phyloP scores from a whole-genome alignment of 306 rosid genomes.

The Quercus gilva region DNA sequence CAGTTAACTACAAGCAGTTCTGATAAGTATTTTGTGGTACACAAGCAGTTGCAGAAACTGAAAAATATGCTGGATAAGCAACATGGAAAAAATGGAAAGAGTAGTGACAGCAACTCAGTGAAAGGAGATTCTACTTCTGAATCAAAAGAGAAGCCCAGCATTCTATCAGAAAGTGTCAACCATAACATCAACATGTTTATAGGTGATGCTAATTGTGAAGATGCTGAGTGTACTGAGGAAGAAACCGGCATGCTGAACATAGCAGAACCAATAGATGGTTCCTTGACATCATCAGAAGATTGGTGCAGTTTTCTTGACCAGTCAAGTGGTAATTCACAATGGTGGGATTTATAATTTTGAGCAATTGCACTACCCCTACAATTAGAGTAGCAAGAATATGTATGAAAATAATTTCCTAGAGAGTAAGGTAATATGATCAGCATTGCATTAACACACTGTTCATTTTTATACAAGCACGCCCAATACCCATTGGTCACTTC shows the following conservation, averaged over 20 bases:
- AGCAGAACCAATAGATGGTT: constrained; percentile 54
- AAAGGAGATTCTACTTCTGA: constrained; percentile 34
- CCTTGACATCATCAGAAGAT: constrained; percentile 64
- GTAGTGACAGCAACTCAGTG: constrained; percentile 49
- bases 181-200: neutral
- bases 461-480: too few species aligned
- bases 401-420: neutral
- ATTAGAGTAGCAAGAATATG: neutral
- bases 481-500: too few species aligned
- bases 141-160: constrained; percentile 44
- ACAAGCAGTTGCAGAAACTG: constrained; percentile 68
- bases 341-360: constrained; percentile 81
- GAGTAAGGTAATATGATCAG: neutral
- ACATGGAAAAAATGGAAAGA: constrained; percentile 29
- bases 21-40: neutral
- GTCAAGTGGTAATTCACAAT: constrained; percentile 49
- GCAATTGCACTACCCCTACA: neutral
- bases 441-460: neutral
- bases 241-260: constrained; percentile 44
- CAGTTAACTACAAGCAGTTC: neutral
- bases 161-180: constrained; percentile 37
- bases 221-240: constrained; percentile 51
- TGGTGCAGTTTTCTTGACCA: constrained; percentile 59
- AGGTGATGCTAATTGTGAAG: constrained; percentile 20
- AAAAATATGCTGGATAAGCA: constrained; percentile 44